Evolutionary conservation across 2,329 filamentous ascomycete species (phyloP).

Genomic region (Fusarium begoniae): DNA sequence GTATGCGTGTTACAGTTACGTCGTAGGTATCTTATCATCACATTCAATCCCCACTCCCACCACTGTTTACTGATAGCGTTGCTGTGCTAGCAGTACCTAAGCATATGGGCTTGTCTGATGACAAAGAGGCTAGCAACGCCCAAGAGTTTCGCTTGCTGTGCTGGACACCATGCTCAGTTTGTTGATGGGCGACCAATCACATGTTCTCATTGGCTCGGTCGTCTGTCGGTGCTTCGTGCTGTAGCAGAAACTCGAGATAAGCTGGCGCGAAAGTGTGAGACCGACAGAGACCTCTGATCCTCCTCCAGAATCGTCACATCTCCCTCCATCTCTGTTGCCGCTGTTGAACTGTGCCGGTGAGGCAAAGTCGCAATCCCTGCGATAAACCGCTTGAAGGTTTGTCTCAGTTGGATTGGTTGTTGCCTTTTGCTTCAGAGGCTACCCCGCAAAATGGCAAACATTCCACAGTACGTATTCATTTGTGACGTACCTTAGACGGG

Average conservation of each 20-base stretch:
- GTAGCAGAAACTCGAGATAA: background rate
- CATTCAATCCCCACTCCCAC: slow-evolving; percentile 11
- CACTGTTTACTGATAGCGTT: slow-evolving; percentile 11
- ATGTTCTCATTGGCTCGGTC: background rate
- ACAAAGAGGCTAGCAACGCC: slow-evolving; percentile 4
- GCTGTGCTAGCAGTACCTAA: background rate
- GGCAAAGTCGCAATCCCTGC: slow-evolving; percentile 10
- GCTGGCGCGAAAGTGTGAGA: background rate
- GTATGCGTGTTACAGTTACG: slow-evolving; percentile 9
- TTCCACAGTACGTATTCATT: background rate
- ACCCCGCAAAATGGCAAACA: slow-evolving; percentile 37
- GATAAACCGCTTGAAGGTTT: slow-evolving; percentile 16
- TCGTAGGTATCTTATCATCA: slow-evolving; percentile 20
- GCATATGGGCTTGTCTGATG: slow-evolving; percentile 28
- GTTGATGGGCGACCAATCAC: slow-evolving; percentile 14
- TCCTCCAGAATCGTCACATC: background rate
- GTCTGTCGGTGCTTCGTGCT: background rate
- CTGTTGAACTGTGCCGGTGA: slow-evolving; percentile 14
- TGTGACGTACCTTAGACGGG: slow-evolving; percentile 33
- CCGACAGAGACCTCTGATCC: background rate
- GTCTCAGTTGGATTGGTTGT: slow-evolving; percentile 8
- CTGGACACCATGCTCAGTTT: background rate
- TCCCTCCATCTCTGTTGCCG: slow-evolving; percentile 1
- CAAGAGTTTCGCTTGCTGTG: background rate
- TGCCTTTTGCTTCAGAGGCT: slow-evolving; percentile 1